Percentiles rank a stretch among this genome's conserved stretches.
Conservation (phyloP, 2,329 filamentous ascomycete genomes). For the Chaetothyriales sp. region DNA sequence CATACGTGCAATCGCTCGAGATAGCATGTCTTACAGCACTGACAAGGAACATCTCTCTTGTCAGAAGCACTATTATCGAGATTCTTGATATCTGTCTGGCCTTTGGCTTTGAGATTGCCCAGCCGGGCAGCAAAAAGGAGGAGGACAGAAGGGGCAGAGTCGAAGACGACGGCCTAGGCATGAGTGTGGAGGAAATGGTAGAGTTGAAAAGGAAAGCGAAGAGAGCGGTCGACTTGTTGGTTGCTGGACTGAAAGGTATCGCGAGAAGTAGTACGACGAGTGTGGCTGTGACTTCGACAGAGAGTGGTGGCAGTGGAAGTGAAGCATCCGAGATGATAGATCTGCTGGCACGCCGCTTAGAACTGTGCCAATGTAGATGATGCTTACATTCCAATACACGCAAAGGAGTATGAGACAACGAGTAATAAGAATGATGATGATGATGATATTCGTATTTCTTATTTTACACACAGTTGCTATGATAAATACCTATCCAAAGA, state of each 20-base stretch:
- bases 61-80: constrained; percentile 59
- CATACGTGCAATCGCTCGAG: constrained; percentile 49
- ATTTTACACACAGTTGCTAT: too few relatives aligned
- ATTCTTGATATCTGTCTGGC: constrained; percentile 54
- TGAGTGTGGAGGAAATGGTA: constrained; percentile 24
- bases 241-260: constrained; percentile 53
- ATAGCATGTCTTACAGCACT: constrained; percentile 51
- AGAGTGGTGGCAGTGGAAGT: background rate
- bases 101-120: constrained; percentile 51
- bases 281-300: background rate
- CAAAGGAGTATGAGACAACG: too few relatives aligned
- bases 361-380: background rate
- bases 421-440: too few relatives aligned
- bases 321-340: background rate
- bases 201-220: constrained; percentile 30
- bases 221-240: constrained; percentile 46
- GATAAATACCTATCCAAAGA: too few relatives aligned
- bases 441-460: too few relatives aligned
- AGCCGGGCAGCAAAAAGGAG: constrained; percentile 4
- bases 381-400: background rate
- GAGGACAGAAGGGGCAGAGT: constrained; percentile 14
- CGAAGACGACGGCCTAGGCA: constrained; percentile 16
- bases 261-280: constrained; percentile 5
- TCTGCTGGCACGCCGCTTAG: background rate
- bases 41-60: constrained; percentile 52